Percentiles rank a stretch among this genome's conserved stretches.
Evolutionary conservation across 2,329 filamentous ascomycete genomes (phyloP).

Genomic region (Penicillium polonicum): DNA sequence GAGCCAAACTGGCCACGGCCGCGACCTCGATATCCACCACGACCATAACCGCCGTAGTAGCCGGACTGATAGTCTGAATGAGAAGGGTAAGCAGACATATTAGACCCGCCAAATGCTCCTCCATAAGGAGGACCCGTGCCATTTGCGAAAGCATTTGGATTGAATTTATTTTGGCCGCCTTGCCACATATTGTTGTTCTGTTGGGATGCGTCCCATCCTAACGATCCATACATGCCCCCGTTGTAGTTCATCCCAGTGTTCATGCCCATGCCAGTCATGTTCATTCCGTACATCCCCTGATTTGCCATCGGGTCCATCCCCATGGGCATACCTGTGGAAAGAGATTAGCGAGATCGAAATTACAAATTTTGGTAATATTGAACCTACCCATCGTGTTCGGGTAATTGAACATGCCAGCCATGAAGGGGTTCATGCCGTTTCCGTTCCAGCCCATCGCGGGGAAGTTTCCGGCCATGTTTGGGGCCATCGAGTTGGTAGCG

Average conservation of each 20-base stretch:
- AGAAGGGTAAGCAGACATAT: slow-evolving; percentile 66
- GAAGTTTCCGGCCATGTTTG: slow-evolving; percentile 53
- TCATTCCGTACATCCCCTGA: slow-evolving; percentile 61
- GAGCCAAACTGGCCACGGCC: slow-evolving; percentile 57
- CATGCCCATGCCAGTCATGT: slow-evolving; percentile 85
- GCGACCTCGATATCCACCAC: slow-evolving; percentile 60
- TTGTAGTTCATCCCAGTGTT: slow-evolving; percentile 67
- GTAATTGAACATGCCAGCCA: slow-evolving; percentile 56
- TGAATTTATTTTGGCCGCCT: slow-evolving; percentile 86
- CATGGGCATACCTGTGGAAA: slow-evolving; percentile 70
- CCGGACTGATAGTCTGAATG: slow-evolving; percentile 70
- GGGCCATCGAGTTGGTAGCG: slow-evolving; percentile 34
- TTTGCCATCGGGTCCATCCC: slow-evolving; percentile 66
- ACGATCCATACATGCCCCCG: slow-evolving; percentile 62
- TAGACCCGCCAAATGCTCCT: slow-evolving; percentile 66
- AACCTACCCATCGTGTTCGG: slow-evolving; percentile 87
- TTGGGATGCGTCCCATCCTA: slow-evolving; percentile 72
- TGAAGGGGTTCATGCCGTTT: slow-evolving; percentile 65
- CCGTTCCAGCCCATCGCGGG: slow-evolving; percentile 62
- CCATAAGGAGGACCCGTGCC: slow-evolving; percentile 81
- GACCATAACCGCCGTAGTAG: slow-evolving; percentile 69
- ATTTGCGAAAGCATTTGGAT: slow-evolving; percentile 71
- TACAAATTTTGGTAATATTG: neutral
- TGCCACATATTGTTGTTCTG: slow-evolving; percentile 66
- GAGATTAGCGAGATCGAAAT: slow-evolving; percentile 24